These are phyloP conservation scores for Beta corolliflora DNA, from an alignment of 179 eudicot species.

Conservation along the genomic window DNA sequence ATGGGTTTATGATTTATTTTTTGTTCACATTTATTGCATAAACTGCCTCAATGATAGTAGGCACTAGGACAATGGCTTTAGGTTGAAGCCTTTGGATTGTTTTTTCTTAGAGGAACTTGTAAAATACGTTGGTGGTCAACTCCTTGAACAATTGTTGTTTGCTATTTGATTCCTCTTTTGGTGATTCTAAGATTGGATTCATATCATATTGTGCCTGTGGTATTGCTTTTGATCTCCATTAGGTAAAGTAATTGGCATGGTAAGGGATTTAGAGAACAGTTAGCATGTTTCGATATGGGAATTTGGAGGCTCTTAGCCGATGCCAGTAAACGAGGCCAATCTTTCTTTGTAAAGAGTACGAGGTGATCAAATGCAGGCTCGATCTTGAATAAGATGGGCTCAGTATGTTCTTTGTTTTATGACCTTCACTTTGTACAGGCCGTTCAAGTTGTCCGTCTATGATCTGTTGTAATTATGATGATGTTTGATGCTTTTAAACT, in stretches of 20 bases:
- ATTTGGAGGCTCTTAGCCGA: too few relatives aligned
- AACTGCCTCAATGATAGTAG: slow-evolving; percentile 9
- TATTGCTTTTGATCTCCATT: not conserved
- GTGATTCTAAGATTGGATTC: not conserved
- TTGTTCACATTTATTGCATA: slow-evolving; percentile 4
- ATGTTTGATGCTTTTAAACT: too few relatives aligned
- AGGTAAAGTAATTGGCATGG: not conserved
- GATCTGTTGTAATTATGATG: too few relatives aligned
- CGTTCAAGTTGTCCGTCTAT: too few relatives aligned
- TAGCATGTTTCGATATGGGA: too few relatives aligned
- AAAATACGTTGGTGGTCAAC: slow-evolving; percentile 5
- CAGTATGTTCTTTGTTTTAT: too few relatives aligned
- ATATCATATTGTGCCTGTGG: not conserved
- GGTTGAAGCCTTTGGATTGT: not conserved
- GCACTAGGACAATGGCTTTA: slow-evolving; percentile 3
- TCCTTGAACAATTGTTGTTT: not conserved
- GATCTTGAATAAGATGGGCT: too few relatives aligned
- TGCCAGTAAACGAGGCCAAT: too few relatives aligned
- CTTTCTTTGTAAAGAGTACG: too few relatives aligned
- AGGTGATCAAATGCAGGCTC: too few relatives aligned
- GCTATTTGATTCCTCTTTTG: not conserved
- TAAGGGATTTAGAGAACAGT: too few relatives aligned
- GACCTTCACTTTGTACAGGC: too few relatives aligned
- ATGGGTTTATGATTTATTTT: not conserved
- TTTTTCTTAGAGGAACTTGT: slow-evolving; percentile 13